Base-by-base conservation (phyloP, 2,329 filamentous ascomycete species). In the Fusarium chuoi region DNA sequence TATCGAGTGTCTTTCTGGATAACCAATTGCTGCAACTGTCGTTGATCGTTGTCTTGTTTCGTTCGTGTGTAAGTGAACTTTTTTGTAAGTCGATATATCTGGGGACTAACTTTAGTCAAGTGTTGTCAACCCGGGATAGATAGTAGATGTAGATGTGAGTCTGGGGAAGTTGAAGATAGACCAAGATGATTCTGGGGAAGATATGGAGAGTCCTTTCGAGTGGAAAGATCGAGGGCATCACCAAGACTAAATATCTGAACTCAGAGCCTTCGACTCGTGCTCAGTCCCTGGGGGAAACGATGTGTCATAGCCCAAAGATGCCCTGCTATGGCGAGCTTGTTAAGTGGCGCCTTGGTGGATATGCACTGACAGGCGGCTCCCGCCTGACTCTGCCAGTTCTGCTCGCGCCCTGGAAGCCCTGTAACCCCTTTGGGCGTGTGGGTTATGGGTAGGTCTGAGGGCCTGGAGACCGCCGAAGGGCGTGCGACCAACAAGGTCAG, bases 241-340 rank as follows among this genome's bases (percentile, higher is more conserved):
- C 57, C 70, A 72, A 66, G 75, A 78, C 75, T 76, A 77, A 78
- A 78, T 74, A 75, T 74, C 71, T 75, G 56, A 56, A 59, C 58
- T 62, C 62, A 70, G 58, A 71, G 38, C 58, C 65, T 67, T 65
- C 64, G 52, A 75, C 63, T 66, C 48, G 61, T 66, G 63, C 57
- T 67, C 65, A 68, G 75, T 68, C 65, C 70, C 62, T 65, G 55
- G 68, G 62, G 68, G 67, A 76, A 75, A 75, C 71, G 69, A 78
- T 78, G 76, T 78, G 76, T 78, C 76, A 78, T 78, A 77, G 76
- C 74, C 48, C 73, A 64, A 62, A 68, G 61, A 30, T 68, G 75
- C 69, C 75, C 65, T 78, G 74, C 64, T 63, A 77, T 78, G 76
- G 73, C 57, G 75, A 78, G 75, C 75, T 78, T 77, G 76, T 78